Evolutionary conservation across 257 asterid genomes (phyloP).

Genomic region (Striga asiatica): DNA sequence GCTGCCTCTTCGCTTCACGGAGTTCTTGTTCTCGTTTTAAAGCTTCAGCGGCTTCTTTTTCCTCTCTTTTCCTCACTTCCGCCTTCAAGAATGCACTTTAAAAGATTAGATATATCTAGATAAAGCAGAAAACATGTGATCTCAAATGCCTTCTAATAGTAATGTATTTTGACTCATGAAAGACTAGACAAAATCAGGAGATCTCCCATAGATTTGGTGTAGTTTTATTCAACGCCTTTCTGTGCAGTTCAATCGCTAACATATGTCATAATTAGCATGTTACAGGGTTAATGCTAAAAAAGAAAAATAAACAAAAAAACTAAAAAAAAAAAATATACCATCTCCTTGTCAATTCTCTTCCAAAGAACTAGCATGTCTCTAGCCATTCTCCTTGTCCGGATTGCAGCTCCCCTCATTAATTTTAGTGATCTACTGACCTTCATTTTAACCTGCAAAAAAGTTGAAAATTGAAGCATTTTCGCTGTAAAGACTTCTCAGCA

Average conservation of each 20-base stretch:
- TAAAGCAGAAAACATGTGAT: too few relatives aligned
- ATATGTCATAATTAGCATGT: too few relatives aligned
- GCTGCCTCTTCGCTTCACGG: constrained; percentile 98
- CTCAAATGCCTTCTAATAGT: too few relatives aligned
- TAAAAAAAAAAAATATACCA: constrained; percentile 40
- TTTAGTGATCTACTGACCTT: constrained; percentile 86
- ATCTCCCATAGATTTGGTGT: not conserved
- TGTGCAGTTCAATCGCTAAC: not conserved
- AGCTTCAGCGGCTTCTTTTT: constrained; percentile 99
- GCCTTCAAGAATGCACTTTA: constrained; percentile 44
- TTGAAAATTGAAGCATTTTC: constrained; percentile 7
- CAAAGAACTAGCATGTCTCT: constrained; percentile 90
- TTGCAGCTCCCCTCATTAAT: constrained; percentile 78
- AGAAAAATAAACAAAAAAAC: constrained; percentile 4
- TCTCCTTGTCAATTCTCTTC: constrained; percentile 99
- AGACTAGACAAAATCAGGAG: too few relatives aligned
- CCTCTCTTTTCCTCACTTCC: constrained; percentile 93
- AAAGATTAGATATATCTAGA: constrained; percentile 5
- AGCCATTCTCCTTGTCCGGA: constrained; percentile 84
- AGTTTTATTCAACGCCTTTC: not conserved
- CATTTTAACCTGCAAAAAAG: constrained; percentile 67
- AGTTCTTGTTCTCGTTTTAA: constrained; percentile 96
- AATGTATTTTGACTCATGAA: too few relatives aligned
- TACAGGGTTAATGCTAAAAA: not conserved
- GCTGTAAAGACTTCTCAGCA: constrained; percentile 5